phyloP scores from a whole-genome alignment of 2,329 filamentous ascomycete species.

The Esteya vermicola region DNA sequence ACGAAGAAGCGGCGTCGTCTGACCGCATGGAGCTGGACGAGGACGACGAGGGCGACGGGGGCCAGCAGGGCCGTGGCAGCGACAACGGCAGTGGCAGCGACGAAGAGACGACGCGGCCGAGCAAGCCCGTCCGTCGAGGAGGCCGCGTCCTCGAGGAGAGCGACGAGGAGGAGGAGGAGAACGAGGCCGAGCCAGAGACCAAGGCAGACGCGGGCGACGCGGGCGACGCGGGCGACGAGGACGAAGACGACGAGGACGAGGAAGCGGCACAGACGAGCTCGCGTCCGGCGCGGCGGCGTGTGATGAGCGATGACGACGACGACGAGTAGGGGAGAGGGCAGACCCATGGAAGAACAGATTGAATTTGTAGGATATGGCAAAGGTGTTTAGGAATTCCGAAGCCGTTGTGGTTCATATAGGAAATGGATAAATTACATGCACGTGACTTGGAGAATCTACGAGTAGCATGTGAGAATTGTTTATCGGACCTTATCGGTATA shows the following conservation, averaged over 20 bases:
- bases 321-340: neutral
- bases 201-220: no score
- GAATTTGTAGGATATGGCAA: no score
- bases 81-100: constrained; percentile 2
- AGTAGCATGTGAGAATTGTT: no score
- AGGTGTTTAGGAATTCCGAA: no score
- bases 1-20: constrained; percentile 18
- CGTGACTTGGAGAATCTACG: no score
- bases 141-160: constrained; percentile 15
- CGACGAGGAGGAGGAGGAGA: constrained; percentile 15
- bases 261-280: constrained; percentile 4
- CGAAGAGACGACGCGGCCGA: constrained; percentile 6
- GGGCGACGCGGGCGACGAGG: no score
- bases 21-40: constrained; percentile 43
- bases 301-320: constrained; percentile 16
- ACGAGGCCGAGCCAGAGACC: no score
- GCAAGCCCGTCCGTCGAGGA: constrained; percentile 6
- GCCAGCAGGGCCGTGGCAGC: constrained; percentile 6
- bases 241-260: neutral
- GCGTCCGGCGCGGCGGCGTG: constrained; percentile 18
- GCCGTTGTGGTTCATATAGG: no score
- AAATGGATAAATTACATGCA: no score
- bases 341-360: neutral
- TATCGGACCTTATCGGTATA: no score
- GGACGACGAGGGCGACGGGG: constrained; percentile 21